These are phyloP conservation scores for Leccinum rimulosum DNA, from an alignment of 768 basidiomycete species.

Conservation along the genomic window DNA sequence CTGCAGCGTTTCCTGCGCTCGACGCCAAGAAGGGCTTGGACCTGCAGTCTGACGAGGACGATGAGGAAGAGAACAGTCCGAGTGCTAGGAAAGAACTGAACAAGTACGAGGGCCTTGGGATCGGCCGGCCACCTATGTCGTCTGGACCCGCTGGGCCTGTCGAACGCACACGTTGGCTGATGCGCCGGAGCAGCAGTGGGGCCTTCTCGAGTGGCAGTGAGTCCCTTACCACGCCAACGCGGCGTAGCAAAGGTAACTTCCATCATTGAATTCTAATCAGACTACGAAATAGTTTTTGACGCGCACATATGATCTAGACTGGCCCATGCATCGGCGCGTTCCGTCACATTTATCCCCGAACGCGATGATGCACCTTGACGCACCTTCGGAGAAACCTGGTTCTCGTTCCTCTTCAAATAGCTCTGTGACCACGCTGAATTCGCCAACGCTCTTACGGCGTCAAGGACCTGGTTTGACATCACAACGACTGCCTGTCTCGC, in stretches of 20 bases:
- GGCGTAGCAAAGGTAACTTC: slow-evolving; percentile 47
- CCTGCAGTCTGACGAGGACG: slow-evolving; percentile 56
- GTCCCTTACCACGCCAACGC: slow-evolving; percentile 62
- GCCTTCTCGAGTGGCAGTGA: slow-evolving; percentile 80
- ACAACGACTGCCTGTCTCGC: slow-evolving; percentile 23
- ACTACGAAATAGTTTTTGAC: slow-evolving; percentile 1
- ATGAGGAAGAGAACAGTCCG: slow-evolving; percentile 63
- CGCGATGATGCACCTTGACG: slow-evolving; percentile 36
- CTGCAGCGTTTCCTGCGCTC: slow-evolving; percentile 62
- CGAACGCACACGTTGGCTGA: slow-evolving; percentile 55
- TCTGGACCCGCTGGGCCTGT: slow-evolving; percentile 32
- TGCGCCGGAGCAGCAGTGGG: slow-evolving; percentile 78
- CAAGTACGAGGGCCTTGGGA: slow-evolving; percentile 62
- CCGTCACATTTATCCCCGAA: slow-evolving; percentile 49
- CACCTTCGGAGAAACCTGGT: slow-evolving; percentile 46
- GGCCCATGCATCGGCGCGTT: slow-evolving; percentile 51
- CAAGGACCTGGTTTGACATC: slow-evolving; percentile 25
- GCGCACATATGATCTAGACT: slow-evolving; percentile 38
- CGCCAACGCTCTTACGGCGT: slow-evolving; percentile 43
- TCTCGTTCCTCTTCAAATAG: slow-evolving; percentile 59
- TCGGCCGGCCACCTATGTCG: slow-evolving; percentile 51
- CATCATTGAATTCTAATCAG: slow-evolving; percentile 40
- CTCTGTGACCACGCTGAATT: slow-evolving; percentile 44
- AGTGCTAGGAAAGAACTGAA: slow-evolving; percentile 48
- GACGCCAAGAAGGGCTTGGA: slow-evolving; percentile 28